Evolutionary conservation across 805 yeast genomes (phyloP).

Genomic region (Yarrowia sp.): DNA sequence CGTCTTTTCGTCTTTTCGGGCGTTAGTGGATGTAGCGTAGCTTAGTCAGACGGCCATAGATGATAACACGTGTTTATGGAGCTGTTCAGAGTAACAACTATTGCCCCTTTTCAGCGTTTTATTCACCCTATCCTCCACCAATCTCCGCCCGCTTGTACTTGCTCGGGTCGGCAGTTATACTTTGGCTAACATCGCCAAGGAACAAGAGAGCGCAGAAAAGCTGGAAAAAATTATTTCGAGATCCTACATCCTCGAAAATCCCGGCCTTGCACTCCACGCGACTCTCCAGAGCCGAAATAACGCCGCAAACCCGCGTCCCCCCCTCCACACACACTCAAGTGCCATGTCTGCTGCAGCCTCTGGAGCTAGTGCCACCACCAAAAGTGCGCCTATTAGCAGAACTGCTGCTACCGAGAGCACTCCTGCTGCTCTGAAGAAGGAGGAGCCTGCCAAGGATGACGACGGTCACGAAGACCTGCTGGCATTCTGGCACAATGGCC

Average conservation of each 20-base stretch:
- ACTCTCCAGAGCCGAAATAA: background rate
- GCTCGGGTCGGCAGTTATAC: slow-evolving; percentile 36
- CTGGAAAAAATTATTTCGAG: slow-evolving; percentile 8
- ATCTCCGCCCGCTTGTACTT: background rate
- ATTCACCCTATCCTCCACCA: too few relatives aligned
- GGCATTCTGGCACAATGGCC: slow-evolving; percentile 40
- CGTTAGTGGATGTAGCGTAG: background rate
- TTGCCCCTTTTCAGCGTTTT: too few relatives aligned
- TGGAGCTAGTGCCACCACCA: slow-evolving; percentile 29
- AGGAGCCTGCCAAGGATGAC: background rate
- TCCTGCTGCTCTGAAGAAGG: background rate
- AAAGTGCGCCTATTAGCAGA: slow-evolving; percentile 29
- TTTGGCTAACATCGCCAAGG: slow-evolving; percentile 34
- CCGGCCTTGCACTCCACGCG: background rate
- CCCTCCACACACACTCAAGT: background rate
- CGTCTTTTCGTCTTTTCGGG: too few relatives aligned
- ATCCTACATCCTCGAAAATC: background rate
- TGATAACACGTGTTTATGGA: background rate
- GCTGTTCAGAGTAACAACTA: too few relatives aligned
- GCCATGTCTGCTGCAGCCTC: slow-evolving; percentile 28
- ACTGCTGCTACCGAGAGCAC: background rate
- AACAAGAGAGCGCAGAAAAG: slow-evolving; percentile 3
- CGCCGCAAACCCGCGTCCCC: slow-evolving; percentile 6
- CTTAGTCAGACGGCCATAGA: background rate
- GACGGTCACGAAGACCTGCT: slow-evolving; percentile 14